Conservation (phyloP, 2,329 filamentous ascomycete species). For the Coniochaeta pulveracea region DNA sequence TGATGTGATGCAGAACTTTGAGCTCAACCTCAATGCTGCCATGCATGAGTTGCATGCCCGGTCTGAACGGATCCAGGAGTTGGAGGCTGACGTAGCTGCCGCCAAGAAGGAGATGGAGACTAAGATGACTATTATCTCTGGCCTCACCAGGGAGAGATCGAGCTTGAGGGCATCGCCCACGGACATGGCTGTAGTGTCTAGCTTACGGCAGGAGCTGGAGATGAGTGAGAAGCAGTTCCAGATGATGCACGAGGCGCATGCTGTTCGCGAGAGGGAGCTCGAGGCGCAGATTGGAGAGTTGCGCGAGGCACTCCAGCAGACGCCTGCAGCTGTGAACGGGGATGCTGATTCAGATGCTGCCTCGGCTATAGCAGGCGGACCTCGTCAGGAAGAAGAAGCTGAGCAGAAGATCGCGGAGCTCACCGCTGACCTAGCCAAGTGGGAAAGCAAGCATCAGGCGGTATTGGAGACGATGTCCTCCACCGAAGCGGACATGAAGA, state of each 20-base stretch:
- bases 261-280: constrained; percentile 65
- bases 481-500: constrained; percentile 61
- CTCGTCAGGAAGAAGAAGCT: constrained; percentile 14
- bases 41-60: constrained; percentile 85
- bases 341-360: constrained; percentile 17
- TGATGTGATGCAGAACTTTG: constrained; percentile 84
- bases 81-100: constrained; percentile 73
- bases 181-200: constrained; percentile 83
- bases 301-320: constrained; percentile 39
- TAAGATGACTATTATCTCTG: constrained; percentile 93
- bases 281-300: constrained; percentile 59
- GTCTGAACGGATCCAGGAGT: constrained; percentile 79
- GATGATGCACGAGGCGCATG: constrained; percentile 60
- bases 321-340: constrained; percentile 9
- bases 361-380: no score
- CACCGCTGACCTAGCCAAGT: constrained; percentile 58
- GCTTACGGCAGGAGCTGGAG: constrained; percentile 77
- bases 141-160: constrained; percentile 82
- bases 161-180: constrained; percentile 76
- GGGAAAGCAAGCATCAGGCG: constrained; percentile 66
- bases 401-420: constrained; percentile 48
- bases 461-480: constrained; percentile 59
- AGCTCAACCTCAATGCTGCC: constrained; percentile 79
- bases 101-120: constrained; percentile 94
- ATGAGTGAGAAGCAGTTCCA: constrained; percentile 75